phyloP scores from a whole-genome alignment of 495 filamentous ascomycete species.

The Xylaria palmicola region DNA sequence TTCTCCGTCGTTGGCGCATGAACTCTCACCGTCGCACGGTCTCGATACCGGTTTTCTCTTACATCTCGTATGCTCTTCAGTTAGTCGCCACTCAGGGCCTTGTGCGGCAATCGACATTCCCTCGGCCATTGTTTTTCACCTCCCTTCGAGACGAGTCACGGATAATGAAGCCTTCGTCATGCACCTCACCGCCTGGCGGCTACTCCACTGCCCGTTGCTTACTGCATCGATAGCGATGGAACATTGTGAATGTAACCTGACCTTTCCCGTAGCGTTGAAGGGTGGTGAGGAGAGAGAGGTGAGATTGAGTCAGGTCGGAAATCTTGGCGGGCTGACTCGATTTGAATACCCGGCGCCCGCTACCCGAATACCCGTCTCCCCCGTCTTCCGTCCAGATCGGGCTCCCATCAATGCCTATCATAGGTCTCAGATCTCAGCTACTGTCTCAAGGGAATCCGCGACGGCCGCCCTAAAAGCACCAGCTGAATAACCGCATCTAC shows the following conservation, averaged over 20 bases:
- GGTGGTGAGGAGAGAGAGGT: neutral
- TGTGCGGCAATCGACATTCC: constrained; percentile 2
- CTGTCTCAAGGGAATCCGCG: neutral
- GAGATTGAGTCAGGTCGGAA: neutral
- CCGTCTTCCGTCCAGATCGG: neutral
- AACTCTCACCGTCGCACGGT: neutral
- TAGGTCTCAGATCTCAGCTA: neutral
- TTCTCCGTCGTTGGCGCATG: neutral
- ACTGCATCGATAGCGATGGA: neutral
- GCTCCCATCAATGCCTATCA: neutral
- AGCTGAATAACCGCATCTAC: neutral
- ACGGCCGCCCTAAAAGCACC: neutral
- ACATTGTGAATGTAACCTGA: neutral
- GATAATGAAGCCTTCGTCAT: neutral
- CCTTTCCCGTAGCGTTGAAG: neutral
- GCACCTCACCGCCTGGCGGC: neutral
- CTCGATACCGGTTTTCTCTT: neutral
- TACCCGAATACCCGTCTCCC: constrained; percentile 5
- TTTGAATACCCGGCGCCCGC: constrained; percentile 2
- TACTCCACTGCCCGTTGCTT: neutral
- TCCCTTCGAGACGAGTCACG: neutral
- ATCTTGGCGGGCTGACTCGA: constrained; percentile 1
- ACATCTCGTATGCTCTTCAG: neutral
- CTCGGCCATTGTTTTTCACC: neutral
- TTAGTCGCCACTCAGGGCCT: neutral